Base-by-base conservation (phyloP, 768 basidiomycete genomes). In the Suillus sp. region DNA sequence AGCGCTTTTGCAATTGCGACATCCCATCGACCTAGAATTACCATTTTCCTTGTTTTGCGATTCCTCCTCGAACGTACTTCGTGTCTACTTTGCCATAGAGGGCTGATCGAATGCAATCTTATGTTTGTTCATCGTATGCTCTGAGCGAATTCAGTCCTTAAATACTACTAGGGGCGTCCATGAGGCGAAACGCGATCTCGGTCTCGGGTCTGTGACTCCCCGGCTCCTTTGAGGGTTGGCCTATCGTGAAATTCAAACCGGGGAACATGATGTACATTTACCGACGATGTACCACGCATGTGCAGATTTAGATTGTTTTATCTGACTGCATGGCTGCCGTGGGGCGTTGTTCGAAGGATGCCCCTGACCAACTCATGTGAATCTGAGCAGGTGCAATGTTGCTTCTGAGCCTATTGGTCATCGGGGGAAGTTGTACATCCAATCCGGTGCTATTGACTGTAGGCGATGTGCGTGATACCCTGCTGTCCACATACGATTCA, bases 41-140 rank as follows among this genome's bases (percentile, higher is more conserved):
- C 74, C 45, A 70, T 70, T 75, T 60, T 61, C 43, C 38, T 67
- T 54, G 60, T 57, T 64, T 48, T 61, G 47, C 70, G 66, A 71
- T 64, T 64, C 65, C 27, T 25, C 43, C 59, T 37, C 35, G 27
- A 38, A 56, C 56, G 35, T 60, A 64, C 58, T 37, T 34, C n/a
- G 54, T 16, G n/a, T 40, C 18, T 40, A 18, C 56, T 30, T 30
- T 38, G 38, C 56, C 27, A 25, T 57, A 57, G 37, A 57, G 37
- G 25, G n/a, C 10, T 38, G 25, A 20, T 40, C 11, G 38, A 57
- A 40, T 11, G 6, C 27, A 30, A 57, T 56, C 37, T 38, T 25
- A 27, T 37, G 37, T 56, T 22, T 57, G 37, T 38, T 22, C 37
- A 38, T 37, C 9, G 3, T 25, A 38, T 57, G 22, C 2, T 53